Evolutionary conservation across 441 rosid genomes (phyloP).

Genomic region (Metrosideros polymorpha): DNA sequence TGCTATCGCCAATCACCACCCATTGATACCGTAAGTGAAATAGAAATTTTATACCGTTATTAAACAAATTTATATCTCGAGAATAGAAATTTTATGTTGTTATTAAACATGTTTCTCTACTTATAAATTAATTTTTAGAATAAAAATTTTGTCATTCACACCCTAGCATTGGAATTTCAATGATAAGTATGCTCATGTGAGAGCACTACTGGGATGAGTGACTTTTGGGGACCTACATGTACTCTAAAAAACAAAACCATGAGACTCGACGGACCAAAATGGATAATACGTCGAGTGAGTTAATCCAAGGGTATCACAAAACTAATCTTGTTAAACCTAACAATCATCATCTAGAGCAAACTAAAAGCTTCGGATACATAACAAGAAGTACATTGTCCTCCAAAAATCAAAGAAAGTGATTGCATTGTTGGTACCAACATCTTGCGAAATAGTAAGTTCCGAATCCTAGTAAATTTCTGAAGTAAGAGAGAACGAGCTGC

Average conservation of each 20-base stretch:
- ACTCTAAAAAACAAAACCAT: background rate
- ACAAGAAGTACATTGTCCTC: background rate
- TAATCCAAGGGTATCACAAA: no score
- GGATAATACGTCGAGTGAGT: background rate
- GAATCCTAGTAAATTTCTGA: no score
- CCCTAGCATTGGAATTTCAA: background rate
- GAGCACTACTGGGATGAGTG: background rate
- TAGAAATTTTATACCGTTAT: no score
- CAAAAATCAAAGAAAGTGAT: background rate
- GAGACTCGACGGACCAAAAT: accelerated
- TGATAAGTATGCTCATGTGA: background rate
- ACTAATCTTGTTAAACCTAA: background rate
- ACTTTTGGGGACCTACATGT: background rate
- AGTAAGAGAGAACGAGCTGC: no score
- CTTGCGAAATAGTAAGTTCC: background rate
- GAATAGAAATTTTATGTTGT: no score
- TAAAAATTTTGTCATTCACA: no score
- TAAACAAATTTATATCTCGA: no score
- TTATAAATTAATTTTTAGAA: no score
- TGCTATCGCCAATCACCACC: no score
- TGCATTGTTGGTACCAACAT: background rate
- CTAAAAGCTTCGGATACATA: background rate
- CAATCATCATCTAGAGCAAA: background rate
- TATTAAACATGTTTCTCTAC: no score
- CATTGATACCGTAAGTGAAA: no score